Percentiles rank a stretch among this genome's conserved stretches.
Conservation (phyloP, 2,329 filamentous ascomycete genomes). For the Metarhizium anisopliae region DNA sequence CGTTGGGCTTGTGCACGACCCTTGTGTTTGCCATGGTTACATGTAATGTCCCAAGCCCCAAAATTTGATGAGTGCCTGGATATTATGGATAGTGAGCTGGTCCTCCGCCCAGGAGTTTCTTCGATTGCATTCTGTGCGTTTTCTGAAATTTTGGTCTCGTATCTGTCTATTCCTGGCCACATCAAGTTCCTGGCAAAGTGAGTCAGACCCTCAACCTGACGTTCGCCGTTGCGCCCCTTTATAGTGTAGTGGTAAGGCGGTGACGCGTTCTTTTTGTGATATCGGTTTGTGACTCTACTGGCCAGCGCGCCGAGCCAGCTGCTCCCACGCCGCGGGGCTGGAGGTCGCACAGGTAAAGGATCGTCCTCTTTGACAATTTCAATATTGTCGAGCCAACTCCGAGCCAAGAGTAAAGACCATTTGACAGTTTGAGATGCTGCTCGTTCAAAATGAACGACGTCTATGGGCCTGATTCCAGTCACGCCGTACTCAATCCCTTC, state of each 20-base stretch:
- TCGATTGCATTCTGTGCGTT: conserved; percentile 34
- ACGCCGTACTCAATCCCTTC: conserved; percentile 48
- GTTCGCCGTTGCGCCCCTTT: conserved; percentile 44
- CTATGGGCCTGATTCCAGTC: conserved; percentile 42
- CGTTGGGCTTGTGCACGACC: conserved; percentile 31
- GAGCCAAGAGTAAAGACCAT: conserved; percentile 57
- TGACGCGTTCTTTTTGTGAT: conserved; percentile 26
- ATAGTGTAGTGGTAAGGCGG: conserved; percentile 36
- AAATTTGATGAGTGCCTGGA: conserved; percentile 38
- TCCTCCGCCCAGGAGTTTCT: conserved; percentile 23
- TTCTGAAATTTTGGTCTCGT: conserved; percentile 38
- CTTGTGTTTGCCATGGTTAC: conserved; percentile 20
- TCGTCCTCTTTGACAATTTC: conserved; percentile 39
- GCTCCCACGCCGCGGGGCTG: conserved; percentile 11
- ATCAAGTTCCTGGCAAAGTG: conserved; percentile 55
- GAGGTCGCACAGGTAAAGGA: conserved; percentile 6
- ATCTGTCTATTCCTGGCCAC: conserved; percentile 52
- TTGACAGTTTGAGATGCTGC: conserved; percentile 53
- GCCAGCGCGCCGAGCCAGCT: conserved; percentile 51
- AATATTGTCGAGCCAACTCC: conserved; percentile 61
- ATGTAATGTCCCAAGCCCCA: conserved; percentile 28
- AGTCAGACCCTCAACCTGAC: conserved; percentile 51
- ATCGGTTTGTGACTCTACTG: conserved; percentile 39
- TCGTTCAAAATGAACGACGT: conserved; percentile 53
- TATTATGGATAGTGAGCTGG: conserved; percentile 24